phyloP scores from a whole-genome alignment of 1,139 yeast species.

The Saccharomycopsis phalli region DNA sequence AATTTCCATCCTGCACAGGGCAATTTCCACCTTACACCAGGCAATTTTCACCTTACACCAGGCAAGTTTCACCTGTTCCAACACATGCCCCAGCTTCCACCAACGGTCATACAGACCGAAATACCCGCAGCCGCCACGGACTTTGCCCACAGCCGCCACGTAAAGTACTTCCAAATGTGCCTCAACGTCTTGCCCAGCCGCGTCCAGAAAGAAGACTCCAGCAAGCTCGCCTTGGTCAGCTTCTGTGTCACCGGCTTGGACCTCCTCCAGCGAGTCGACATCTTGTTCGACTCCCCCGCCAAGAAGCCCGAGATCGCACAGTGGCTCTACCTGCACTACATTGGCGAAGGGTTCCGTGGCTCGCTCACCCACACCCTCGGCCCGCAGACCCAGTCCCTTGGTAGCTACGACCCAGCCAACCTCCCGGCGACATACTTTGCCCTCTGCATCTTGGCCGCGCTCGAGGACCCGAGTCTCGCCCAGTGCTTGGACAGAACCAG shows the following conservation, averaged over 20 bases:
- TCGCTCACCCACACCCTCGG: slow-evolving; percentile 35
- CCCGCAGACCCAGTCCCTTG: slow-evolving; percentile 20
- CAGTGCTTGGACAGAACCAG: slow-evolving; percentile 34
- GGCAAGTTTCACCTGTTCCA: no score
- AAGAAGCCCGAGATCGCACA: slow-evolving; percentile 32
- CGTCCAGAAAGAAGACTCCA: slow-evolving; percentile 53
- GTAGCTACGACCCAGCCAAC: slow-evolving; percentile 48
- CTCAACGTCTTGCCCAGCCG: slow-evolving; percentile 42
- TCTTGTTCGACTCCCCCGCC: slow-evolving; percentile 14
- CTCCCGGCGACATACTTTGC: slow-evolving; percentile 66
- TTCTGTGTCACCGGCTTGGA: slow-evolving; percentile 60
- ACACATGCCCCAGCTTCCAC: slow-evolving; percentile 7
- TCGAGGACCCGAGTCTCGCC: slow-evolving; percentile 34
- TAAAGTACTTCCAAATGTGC: slow-evolving; percentile 42
- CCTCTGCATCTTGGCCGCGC: slow-evolving; percentile 39
- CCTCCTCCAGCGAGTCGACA: slow-evolving; percentile 35
- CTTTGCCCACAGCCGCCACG: slow-evolving; percentile 32
- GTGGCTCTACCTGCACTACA: slow-evolving; percentile 41
- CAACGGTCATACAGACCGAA: neutral
- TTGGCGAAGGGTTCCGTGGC: slow-evolving; percentile 49
- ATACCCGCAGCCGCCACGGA: slow-evolving; percentile 1
- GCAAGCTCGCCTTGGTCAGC: slow-evolving; percentile 54
- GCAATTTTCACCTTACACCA: no score
- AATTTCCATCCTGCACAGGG: no score
- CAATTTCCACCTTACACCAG: no score